Base-by-base conservation (phyloP, 1,284 basidiomycete genomes). In the Salmacisia buchloeana region DNA sequence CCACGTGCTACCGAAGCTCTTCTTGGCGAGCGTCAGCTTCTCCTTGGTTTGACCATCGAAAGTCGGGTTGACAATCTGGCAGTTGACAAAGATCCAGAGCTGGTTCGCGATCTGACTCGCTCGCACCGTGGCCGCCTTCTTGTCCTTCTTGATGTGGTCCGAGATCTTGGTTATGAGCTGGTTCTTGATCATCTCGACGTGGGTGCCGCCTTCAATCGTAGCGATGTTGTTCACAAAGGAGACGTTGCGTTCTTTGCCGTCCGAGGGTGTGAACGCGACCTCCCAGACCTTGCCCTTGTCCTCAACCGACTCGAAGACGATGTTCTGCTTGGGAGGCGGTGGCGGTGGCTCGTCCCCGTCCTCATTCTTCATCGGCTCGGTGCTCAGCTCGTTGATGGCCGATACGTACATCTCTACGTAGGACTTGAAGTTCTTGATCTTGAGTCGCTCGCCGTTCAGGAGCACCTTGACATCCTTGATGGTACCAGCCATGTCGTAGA, bases 11-110 rank as follows among this genome's bases (percentile, higher is more conserved):
- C 85, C 86, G 78, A 98, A 99, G 78, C 96, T 94, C 57, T 87
- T 89, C 41, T 88, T 83, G 27, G 89, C 88, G 56, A 98, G 83
- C 1, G 94, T 98, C 71, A 98, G 82, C 7, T 89, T 91, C 81
- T 99, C 96, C 83, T 99, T 99, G 56, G 96, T 98, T 82, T 99
- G 96, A 83, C 92, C 94, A 84, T 99, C 94, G 81, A 99, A 99
- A 0, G 94, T 92, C 9, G 96, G 94, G 79, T 99, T 99, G 82
- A 97, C 94, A 69, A 98, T 90, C 68, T 97, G 84, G 25, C 91
- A 88, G 77, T 98, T 98, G 80, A 99, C 89, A 78, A 98, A 99
- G 66, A 99, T 86, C 92, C 92, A 96, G 86, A 98, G 92, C 79
- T 99, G 94, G 78, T 90, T 94, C 83, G 92, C 94, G 82, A 98